Conservation (phyloP, 2,329 filamentous ascomycete genomes). For the Seiridium unicorne region DNA sequence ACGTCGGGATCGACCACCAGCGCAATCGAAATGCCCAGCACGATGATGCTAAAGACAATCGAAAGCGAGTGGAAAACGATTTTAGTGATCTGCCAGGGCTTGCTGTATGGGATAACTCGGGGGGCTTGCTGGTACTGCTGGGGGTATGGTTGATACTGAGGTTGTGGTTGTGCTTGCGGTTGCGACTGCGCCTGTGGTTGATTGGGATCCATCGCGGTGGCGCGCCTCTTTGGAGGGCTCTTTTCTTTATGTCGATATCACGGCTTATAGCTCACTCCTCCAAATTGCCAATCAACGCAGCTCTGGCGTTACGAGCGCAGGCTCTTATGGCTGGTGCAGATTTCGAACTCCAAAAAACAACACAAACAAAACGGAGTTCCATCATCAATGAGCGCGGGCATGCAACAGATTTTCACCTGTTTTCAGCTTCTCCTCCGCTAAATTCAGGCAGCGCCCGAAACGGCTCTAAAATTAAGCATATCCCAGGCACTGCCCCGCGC, state of each 20-base stretch:
- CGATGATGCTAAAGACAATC: conserved; percentile 14
- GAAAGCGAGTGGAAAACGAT: conserved; percentile 16
- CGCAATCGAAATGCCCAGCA: conserved; percentile 17
- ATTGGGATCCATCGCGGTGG: conserved; percentile 11
- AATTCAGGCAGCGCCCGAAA: not conserved
- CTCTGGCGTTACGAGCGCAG: too few relatives aligned
- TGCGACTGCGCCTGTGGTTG: conserved; percentile 9
- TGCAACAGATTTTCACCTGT: not conserved
- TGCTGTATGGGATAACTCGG: conserved; percentile 4
- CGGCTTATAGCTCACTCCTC: too few relatives aligned
- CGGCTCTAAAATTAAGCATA: not conserved
- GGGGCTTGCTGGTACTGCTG: conserved; percentile 2
- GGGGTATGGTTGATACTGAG: conserved; percentile 7
- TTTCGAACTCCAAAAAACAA: too few relatives aligned
- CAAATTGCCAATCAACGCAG: too few relatives aligned
- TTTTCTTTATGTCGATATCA: too few relatives aligned
- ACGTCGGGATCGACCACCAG: conserved; percentile 13
- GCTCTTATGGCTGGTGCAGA: too few relatives aligned
- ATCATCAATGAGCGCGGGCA: not conserved
- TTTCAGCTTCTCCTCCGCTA: not conserved
- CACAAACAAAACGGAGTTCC: too few relatives aligned
- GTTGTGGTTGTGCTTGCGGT: not conserved
- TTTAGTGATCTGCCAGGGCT: conserved; percentile 15
- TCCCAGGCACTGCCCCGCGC: not conserved
- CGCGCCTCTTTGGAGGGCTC: too few relatives aligned